Evolutionary conservation across 2,329 filamentous ascomycete genomes (phyloP).

Genomic region (Plectosphaerella sp.): DNA sequence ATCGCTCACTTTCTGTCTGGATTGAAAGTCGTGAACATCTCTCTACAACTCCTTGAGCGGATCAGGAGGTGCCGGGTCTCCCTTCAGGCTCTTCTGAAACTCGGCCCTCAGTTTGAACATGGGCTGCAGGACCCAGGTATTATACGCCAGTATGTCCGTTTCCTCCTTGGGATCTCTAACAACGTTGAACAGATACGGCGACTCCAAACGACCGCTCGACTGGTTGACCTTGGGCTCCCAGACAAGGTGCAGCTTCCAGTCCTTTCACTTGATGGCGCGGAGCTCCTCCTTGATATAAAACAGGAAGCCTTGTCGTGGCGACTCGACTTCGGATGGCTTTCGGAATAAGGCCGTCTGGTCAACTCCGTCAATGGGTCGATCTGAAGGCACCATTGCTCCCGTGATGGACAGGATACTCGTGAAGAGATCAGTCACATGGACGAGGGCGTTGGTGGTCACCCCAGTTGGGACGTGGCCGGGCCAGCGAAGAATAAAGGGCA

Average conservation of each 20-base stretch:
- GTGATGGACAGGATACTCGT: conserved; percentile 22
- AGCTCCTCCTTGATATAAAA: conserved; percentile 31
- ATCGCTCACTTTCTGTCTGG: background rate
- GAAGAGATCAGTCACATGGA: conserved; percentile 28
- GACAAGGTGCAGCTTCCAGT: conserved; percentile 28
- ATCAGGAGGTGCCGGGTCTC: conserved; percentile 24
- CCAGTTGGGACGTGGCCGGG: conserved; percentile 20
- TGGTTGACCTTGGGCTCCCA: conserved; percentile 30
- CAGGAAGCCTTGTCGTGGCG: conserved; percentile 18
- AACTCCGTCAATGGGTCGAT: conserved; percentile 24
- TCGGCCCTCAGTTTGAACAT: conserved; percentile 17
- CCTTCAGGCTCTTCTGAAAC: conserved; percentile 21
- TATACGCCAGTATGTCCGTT: conserved; percentile 21
- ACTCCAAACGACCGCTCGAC: conserved; percentile 22
- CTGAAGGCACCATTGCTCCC: conserved; percentile 10
- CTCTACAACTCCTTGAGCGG: conserved; percentile 18
- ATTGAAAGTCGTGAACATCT: background rate
- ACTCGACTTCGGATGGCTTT: conserved; percentile 12
- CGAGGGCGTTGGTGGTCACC: conserved; percentile 21
- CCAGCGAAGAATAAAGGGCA: conserved; percentile 29
- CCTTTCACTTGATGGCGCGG: conserved; percentile 26
- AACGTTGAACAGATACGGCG: conserved; percentile 25
- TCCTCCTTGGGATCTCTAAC: conserved; percentile 27
- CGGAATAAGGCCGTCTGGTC: conserved; percentile 21
- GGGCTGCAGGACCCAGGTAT: conserved; percentile 28